Evolutionary conservation across 768 basidiomycete species (phyloP), one percentile per base, ranked within the genome.

Genomic region (Saitozyma podzolica): DNA sequence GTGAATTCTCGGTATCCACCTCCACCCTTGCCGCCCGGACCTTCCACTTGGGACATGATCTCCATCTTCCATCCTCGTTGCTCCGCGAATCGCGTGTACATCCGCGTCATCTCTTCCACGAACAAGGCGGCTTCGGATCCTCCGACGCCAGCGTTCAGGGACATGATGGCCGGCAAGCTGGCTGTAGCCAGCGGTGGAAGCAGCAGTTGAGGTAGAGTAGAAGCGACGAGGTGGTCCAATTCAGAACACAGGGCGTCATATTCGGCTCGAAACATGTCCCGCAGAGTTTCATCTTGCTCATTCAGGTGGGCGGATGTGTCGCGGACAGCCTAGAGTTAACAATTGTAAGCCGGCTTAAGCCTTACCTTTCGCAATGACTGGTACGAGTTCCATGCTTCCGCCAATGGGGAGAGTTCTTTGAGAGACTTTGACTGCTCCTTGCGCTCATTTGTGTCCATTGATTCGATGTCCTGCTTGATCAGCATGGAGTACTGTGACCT

Each of bases 131-230:
- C 85, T 77, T 99, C 95, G 0, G 88, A 87, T 0, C 95, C 95
- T 0, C 95, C 95, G 0, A 93, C 91, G 14, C 93, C 95, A 0
- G 92, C 86, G 72, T 95, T 95, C 53, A 98, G 82, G 70, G 98
- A 95, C 64, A 99, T 81, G 54, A 97, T 82, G 3, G 91, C 91
- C 9, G 89, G 88, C 14, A 91, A 81, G 3, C 84, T 78, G 0
- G 81, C 80, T 0, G 91, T 91, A 3, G 83, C 67, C 0, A 90
- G 90, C 0, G 86, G 81, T 0, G 91, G 92, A 2, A 90, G 83
- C 60, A 95, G 85, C 3, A 92, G 83, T 0, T 83, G 68, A 0
- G 92, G 90, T 69, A 94, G 52, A 80, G 71, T 57, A 77, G 66
- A 6, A 37, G 54, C 55, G 69, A 79, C 39, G 76, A 79, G 62